Evolutionary conservation across 2,329 filamentous ascomycete species (phyloP).

Genomic region (Ambrosiella beaveri): DNA sequence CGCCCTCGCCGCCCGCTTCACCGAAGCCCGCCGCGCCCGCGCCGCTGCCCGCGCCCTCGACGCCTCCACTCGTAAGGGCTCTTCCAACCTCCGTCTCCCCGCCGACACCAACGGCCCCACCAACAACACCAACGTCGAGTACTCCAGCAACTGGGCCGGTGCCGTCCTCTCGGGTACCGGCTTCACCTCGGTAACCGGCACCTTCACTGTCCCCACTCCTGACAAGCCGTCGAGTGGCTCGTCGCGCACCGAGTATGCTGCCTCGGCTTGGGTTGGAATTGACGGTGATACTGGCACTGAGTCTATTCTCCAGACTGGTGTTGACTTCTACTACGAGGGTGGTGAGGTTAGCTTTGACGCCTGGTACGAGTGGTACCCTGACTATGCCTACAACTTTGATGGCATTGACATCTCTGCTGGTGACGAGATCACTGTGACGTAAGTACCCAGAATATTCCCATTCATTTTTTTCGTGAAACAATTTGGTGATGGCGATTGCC

Average conservation of each 20-base stretch:
- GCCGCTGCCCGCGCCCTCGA: conserved; percentile 1
- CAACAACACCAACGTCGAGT: conserved; percentile 13
- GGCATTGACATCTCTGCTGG: conserved; percentile 19
- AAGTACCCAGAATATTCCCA: background rate
- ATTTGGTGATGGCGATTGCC: too few species aligned
- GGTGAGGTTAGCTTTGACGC: conserved; percentile 22
- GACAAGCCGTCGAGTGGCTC: background rate
- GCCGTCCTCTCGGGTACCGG: conserved; percentile 17
- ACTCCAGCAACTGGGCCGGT: conserved; percentile 19
- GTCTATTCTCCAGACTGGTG: conserved; percentile 26
- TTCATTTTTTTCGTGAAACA: background rate
- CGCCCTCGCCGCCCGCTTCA: conserved; percentile 6
- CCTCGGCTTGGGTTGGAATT: conserved; percentile 29
- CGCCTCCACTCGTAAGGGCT: conserved; percentile 1
- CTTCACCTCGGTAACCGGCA: conserved; percentile 18
- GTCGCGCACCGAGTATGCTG: conserved; percentile 14
- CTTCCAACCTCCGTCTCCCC: conserved; percentile 5
- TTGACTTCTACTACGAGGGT: conserved; percentile 22
- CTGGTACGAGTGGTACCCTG: conserved; percentile 31
- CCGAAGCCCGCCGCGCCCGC: conserved; percentile 6
- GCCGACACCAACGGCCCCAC: background rate
- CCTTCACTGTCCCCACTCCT: conserved; percentile 17
- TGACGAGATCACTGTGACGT: conserved; percentile 19
- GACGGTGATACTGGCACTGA: conserved; percentile 27
- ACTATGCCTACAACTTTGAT: conserved; percentile 24